These are phyloP conservation scores for Phaseolus coccineus DNA, from an alignment of 331 rosid genomes.

Conservation along the genomic window DNA sequence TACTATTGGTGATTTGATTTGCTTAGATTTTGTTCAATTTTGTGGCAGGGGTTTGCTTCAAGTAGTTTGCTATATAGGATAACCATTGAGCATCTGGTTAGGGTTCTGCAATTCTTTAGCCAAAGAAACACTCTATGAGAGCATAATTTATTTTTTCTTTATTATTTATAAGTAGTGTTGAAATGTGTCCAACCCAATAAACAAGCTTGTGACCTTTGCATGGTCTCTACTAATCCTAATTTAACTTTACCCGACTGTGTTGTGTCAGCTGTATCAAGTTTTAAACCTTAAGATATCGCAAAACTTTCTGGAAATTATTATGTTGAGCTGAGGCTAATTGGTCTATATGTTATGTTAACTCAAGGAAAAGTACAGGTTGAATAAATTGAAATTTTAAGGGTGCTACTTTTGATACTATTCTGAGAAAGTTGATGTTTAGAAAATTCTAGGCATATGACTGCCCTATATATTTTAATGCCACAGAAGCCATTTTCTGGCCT, in stretches of 20 bases:
- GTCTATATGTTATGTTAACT: constrained; percentile 9
- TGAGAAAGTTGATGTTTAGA: constrained; percentile 7
- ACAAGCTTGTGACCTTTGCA: background rate
- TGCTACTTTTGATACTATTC: constrained; percentile 3
- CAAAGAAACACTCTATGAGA: constrained; percentile 14
- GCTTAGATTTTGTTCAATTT: background rate
- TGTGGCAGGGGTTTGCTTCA: constrained; percentile 15
- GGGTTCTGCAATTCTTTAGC: background rate
- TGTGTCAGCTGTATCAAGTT: constrained; percentile 18
- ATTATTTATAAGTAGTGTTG: no score
- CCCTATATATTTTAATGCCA: constrained; percentile 10
- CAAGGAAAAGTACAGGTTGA: background rate
- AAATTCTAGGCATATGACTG: background rate
- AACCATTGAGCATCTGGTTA: background rate
- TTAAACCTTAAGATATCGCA: constrained; percentile 11
- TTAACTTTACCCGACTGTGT: background rate
- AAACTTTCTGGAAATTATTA: background rate
- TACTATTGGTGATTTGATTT: constrained; percentile 16
- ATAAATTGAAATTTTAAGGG: constrained; percentile 4
- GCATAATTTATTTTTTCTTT: background rate
- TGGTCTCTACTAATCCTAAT: background rate
- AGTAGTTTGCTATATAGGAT: constrained; percentile 5
- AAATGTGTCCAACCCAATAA: background rate
- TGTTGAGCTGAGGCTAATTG: constrained; percentile 1
- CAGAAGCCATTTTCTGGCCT: background rate